Evolutionary conservation across 495 filamentous ascomycete genomes (phyloP).

Genomic region (Penicillium egyptiacum): DNA sequence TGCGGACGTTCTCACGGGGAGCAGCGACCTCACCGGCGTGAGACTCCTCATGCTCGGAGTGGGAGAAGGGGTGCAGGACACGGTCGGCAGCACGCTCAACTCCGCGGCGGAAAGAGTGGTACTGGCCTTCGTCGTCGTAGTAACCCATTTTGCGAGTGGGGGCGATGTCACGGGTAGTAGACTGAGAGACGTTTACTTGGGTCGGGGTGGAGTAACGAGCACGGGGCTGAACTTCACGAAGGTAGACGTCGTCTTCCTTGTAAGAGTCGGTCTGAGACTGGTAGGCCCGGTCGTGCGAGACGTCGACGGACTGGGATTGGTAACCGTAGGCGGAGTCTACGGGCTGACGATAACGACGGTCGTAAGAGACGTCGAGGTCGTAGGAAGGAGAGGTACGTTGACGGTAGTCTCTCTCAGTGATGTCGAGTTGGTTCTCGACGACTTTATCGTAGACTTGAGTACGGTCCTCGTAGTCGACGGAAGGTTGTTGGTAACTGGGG

Average conservation of each 20-base stretch:
- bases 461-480: constrained; percentile 54
- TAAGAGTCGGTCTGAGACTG: constrained; percentile 32
- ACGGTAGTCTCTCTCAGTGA: constrained; percentile 83
- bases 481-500: constrained; percentile 55
- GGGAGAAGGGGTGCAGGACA: constrained; percentile 68
- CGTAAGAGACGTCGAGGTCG: constrained; percentile 59
- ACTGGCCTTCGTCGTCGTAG: constrained; percentile 97
- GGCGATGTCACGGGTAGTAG: constrained; percentile 36
- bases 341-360: constrained; percentile 47
- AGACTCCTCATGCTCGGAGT: constrained; percentile 59
- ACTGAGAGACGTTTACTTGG: constrained; percentile 33
- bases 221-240: constrained; percentile 49
- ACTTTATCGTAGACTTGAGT: constrained; percentile 53
- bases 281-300: constrained; percentile 34
- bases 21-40: constrained; percentile 48
- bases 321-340: constrained; percentile 35
- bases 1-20: constrained; percentile 51
- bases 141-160: constrained; percentile 83
- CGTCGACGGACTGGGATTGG: constrained; percentile 29
- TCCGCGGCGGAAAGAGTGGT: constrained; percentile 91
- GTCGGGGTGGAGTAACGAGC: constrained; percentile 40
- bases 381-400: constrained; percentile 70
- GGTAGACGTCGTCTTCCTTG: constrained; percentile 30
- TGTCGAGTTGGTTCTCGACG: constrained; percentile 66
- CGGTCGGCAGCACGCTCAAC: constrained; percentile 81